These are phyloP conservation scores for Hygrophoropsis aurantiaca DNA, from an alignment of 768 basidiomycete genomes.

Conservation along the genomic window DNA sequence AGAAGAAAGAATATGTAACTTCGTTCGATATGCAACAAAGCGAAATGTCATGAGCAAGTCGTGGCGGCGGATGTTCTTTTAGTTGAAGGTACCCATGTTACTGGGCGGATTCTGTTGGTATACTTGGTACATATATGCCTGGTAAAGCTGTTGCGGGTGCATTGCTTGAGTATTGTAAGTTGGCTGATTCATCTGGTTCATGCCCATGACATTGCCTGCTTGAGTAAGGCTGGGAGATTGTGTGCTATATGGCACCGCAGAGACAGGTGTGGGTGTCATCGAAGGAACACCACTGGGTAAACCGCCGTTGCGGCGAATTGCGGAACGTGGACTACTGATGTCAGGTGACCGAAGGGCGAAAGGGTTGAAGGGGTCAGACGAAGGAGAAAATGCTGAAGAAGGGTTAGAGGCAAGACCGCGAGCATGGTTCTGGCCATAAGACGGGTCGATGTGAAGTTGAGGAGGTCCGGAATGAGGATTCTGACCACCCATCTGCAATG, in stretches of 20 bases:
- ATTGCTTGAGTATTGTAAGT: constrained; percentile 61
- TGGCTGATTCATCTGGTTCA: constrained; percentile 64
- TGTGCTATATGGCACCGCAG: constrained; percentile 49
- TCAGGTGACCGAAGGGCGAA: constrained; percentile 54
- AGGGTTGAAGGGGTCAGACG: constrained; percentile 57
- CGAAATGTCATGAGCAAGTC: constrained; percentile 44
- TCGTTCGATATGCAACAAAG: constrained; percentile 31
- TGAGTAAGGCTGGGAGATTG: constrained; percentile 65
- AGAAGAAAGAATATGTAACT: constrained; percentile 30
- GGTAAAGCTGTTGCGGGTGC: constrained; percentile 70
- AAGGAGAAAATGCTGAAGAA: constrained; percentile 48
- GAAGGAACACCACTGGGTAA: constrained; percentile 29
- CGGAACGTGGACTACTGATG: constrained; percentile 48
- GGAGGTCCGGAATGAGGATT: constrained; percentile 79
- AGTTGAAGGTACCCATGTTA: constrained; percentile 75
- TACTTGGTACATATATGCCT: constrained; percentile 82
- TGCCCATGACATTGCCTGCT: constrained; percentile 55
- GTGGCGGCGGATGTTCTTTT: constrained; percentile 30
- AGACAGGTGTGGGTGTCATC: constrained; percentile 25
- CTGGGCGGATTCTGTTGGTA: constrained; percentile 78
- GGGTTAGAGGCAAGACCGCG: constrained; percentile 47
- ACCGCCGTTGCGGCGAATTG: constrained; percentile 48
- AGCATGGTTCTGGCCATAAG: constrained; percentile 47
- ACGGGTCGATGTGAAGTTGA: constrained; percentile 69
- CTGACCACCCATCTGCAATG: constrained; percentile 87